Base-by-base conservation (phyloP, 2,329 filamentous ascomycete species). In the Phialophora expanda region DNA sequence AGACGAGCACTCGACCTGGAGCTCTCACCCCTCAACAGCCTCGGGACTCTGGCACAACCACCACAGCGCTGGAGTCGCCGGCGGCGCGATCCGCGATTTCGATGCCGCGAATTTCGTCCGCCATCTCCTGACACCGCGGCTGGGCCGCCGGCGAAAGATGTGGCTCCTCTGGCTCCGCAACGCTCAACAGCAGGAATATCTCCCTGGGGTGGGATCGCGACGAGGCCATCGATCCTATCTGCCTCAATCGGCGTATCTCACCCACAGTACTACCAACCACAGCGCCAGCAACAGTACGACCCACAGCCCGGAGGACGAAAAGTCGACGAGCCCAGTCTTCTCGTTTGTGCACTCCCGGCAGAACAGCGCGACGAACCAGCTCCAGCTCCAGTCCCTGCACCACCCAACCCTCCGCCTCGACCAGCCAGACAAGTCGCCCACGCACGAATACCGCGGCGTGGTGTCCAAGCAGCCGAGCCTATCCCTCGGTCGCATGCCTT, bases 101-200 rank as follows among this genome's bases (percentile, higher is more conserved):
- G 64, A 72, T 51, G 60, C 64, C 44, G 46, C 51, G 14, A 67
- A 70, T 50, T 72, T 73, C 44, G 26, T 68, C 2, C 51, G 59
- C 12, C 67, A 71, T 38, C 60, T 73, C 7, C 57, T 51, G 7
- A 64, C 66, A 17, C 72, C 72, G 24, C 62, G 56, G 9, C 46
- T 65, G 20, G 70, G 71, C 12, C 66, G 64, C 6, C 66, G 68
- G n/a, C 61, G 71, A 14, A 72, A 71, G 53, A 56, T 63, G 51
- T 73, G 69, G 69, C 68, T 72, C 14, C 64, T 72, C 53, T 72
- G 71, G 70, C 67, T 73, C 9, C 69, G 70, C 41, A 70, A 70
- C 54, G 58, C 60, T 12, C 58, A 61, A 26, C 48, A 17, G 30
- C 41, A 59, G 14, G 26, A 53, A 28, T 17, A 61, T 17, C n/a